phyloP scores from a whole-genome alignment of 2,329 filamentous ascomycete species.

The Berkeleyomyces basicola region DNA sequence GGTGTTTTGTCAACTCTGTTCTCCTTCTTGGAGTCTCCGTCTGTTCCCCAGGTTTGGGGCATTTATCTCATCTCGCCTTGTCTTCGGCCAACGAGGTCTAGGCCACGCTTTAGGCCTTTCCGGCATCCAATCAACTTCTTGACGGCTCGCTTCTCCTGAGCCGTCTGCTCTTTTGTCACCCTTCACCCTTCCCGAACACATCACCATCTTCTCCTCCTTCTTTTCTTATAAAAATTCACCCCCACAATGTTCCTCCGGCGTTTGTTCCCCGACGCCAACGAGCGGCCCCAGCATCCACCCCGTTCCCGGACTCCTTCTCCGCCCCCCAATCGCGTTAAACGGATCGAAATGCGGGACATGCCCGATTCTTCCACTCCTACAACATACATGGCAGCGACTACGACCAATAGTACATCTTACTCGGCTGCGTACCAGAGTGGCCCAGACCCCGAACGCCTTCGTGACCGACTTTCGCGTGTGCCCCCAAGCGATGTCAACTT shows the following conservation, averaged over 20 bases:
- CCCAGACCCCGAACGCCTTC: constrained; percentile 8
- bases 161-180: neutral
- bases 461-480: constrained; percentile 10
- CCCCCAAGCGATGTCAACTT: constrained; percentile 7
- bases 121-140: neutral
- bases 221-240: neutral
- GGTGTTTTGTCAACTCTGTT: neutral
- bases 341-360: constrained; percentile 12
- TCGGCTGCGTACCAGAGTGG: constrained; percentile 3
- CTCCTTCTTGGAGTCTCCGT: neutral
- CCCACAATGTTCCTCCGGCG: constrained; percentile 11
- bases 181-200: neutral
- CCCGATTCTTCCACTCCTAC: constrained; percentile 8
- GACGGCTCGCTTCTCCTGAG: neutral
- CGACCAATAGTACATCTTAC: constrained; percentile 7
- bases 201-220: neutral
- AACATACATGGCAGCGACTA: constrained; percentile 1
- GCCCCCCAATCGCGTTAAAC: constrained; percentile 9
- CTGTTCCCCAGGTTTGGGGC: neutral
- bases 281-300: constrained; percentile 10
- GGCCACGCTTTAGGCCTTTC: neutral
- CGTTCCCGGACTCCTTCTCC: constrained; percentile 11
- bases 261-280: constrained; percentile 6
- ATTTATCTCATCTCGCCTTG: neutral
- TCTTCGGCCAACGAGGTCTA: neutral